A percentile compares a stretch with the other conserved stretches of the same genome.
Conservation (phyloP, 2,329 filamentous ascomycete species). For the Didymella arachidicola region DNA sequence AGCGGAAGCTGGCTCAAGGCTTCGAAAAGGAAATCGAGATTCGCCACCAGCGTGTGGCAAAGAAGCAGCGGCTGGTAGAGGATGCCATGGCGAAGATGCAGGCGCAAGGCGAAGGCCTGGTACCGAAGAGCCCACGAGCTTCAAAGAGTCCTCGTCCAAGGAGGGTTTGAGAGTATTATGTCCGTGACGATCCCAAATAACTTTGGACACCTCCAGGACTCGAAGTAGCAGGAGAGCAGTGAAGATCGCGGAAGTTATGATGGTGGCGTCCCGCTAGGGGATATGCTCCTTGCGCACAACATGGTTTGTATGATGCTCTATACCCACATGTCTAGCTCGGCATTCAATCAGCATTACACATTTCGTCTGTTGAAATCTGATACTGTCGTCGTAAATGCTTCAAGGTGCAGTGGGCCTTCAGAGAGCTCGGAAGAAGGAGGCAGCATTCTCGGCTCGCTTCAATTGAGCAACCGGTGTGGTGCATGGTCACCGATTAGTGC, state of each 20-base stretch:
- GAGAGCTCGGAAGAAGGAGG: background rate
- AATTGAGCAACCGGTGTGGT: background rate
- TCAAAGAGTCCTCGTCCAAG: conserved; percentile 31
- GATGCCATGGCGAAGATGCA: conserved; percentile 63
- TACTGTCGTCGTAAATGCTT: background rate
- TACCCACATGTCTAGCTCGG: conserved; percentile 9
- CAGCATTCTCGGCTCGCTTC: background rate
- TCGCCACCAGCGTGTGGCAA: conserved; percentile 60
- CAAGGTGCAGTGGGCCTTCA: background rate
- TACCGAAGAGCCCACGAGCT: conserved; percentile 53
- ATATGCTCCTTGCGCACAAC: background rate
- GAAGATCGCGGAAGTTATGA: background rate
- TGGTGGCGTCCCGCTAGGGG: background rate
- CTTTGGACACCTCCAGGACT: background rate
- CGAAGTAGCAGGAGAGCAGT: background rate
- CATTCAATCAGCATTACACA: background rate
- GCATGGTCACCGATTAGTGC: background rate
- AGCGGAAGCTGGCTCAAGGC: conserved; percentile 60
- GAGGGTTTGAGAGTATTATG: conserved; percentile 7
- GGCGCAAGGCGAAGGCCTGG: conserved; percentile 60
- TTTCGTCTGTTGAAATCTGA: background rate
- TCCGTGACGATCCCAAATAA: background rate
- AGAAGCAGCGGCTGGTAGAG: conserved; percentile 59
- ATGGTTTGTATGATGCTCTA: conserved; percentile 3
- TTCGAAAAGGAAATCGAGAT: conserved; percentile 65